These are phyloP conservation scores for Patellifolia procumbens DNA, from an alignment of 179 eudicot genomes.

Conservation along the genomic window DNA sequence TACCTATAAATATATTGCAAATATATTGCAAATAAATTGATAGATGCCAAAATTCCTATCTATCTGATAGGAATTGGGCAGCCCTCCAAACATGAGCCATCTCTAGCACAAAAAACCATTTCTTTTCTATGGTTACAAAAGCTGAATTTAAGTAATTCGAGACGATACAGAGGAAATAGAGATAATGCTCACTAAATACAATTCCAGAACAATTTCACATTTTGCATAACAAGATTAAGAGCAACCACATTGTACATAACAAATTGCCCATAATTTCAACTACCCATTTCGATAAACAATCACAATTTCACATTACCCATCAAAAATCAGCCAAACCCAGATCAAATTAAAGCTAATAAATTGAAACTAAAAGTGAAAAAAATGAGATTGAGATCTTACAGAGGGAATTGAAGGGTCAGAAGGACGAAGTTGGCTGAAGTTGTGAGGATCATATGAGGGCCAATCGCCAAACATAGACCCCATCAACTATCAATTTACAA, in stretches of 20 bases:
- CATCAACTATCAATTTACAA: conserved; percentile 31
- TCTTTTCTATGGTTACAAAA: not conserved
- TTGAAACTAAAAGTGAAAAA: not conserved
- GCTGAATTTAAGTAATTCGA: not conserved
- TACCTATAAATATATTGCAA: too few species aligned
- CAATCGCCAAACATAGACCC: conserved; percentile 66
- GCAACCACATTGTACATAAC: conserved; percentile 16
- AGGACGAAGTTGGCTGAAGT: conserved; percentile 83
- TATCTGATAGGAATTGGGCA: too few species aligned
- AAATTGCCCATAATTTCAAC: conserved; percentile 16
- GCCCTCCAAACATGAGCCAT: too few species aligned
- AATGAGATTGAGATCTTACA: conserved; percentile 36
- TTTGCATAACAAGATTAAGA: conserved; percentile 14
- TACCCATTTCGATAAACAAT: conserved; percentile 12
- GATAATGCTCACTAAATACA: not conserved
- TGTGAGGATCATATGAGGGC: conserved; percentile 86
- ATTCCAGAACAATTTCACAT: not conserved
- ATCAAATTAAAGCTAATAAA: not conserved
- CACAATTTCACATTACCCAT: conserved; percentile 20
- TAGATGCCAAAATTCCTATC: too few species aligned
- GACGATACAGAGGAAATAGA: not conserved
- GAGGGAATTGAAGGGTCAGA: conserved; percentile 76
- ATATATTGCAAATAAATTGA: too few species aligned
- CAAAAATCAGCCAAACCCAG: conserved; percentile 4
- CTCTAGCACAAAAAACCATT: too few species aligned